Conservation (phyloP, 163 green algal genomes). For the Chloroidium sp. region DNA sequence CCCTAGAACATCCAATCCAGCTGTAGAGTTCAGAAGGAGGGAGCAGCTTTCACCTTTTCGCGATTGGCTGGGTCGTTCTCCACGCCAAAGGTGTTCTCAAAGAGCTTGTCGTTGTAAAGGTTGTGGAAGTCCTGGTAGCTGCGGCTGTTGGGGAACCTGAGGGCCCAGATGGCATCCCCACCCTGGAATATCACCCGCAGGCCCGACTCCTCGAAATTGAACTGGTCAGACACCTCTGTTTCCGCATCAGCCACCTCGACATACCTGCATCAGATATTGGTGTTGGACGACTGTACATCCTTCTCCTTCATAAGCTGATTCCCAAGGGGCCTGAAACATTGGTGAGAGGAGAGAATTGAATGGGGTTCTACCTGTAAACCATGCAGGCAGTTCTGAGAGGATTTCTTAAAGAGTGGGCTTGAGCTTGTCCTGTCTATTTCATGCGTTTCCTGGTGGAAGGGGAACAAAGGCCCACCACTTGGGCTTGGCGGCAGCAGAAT, state of each 20-base stretch:
- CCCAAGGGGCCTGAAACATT: too few species aligned
- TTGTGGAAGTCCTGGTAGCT: constrained; percentile 44
- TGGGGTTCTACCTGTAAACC: too few species aligned
- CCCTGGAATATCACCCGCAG: constrained; percentile 18
- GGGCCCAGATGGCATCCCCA: constrained; percentile 37
- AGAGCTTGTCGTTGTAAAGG: constrained; percentile 56
- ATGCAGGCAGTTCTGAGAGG: too few species aligned
- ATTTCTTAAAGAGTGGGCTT: too few species aligned
- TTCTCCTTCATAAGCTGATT: too few species aligned
- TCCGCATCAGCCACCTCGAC: constrained; percentile 29
- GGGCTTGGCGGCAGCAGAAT: constrained; percentile 23
- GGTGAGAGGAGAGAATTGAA: too few species aligned
- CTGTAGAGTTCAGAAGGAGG: too few species aligned
- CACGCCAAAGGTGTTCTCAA: constrained; percentile 73
- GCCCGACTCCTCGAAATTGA: constrained; percentile 4
- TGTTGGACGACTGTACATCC: too few species aligned
- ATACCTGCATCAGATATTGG: background rate
- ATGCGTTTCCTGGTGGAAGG: too few species aligned
- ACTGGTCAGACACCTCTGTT: constrained; percentile 11
- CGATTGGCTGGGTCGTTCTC: constrained; percentile 32
- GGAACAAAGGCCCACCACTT: constrained; percentile 23
- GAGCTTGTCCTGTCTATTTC: too few species aligned
- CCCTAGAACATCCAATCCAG: constrained; percentile 3
- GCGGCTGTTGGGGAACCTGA: constrained; percentile 39
- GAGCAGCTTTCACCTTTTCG: constrained; percentile 25